phyloP scores from a whole-genome alignment of 495 filamentous ascomycete genomes.

The Entonaema liquescens region DNA sequence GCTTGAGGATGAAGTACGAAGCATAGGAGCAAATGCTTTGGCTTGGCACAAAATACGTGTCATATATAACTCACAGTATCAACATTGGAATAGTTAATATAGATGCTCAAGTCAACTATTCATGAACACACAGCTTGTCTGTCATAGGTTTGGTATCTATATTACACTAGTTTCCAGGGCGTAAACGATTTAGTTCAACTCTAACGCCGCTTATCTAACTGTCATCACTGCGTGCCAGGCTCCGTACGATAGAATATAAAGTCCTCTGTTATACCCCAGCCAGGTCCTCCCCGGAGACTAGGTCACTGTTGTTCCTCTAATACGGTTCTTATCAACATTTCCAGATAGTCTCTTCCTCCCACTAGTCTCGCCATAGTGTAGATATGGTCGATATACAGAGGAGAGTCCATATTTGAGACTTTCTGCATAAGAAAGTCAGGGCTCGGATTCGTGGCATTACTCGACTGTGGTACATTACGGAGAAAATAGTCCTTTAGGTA shows the following conservation, averaged over 20 bases:
- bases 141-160: not conserved
- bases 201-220: too few relatives aligned
- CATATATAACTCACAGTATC: not conserved
- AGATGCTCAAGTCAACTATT: not conserved
- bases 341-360: not conserved
- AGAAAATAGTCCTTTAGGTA: not conserved
- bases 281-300: too few relatives aligned
- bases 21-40: not conserved
- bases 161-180: not conserved
- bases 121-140: not conserved
- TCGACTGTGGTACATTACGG: not conserved
- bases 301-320: too few relatives aligned
- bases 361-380: not conserved
- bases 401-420: not conserved
- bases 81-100: not conserved
- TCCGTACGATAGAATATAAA: too few relatives aligned
- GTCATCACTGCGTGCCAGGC: too few relatives aligned
- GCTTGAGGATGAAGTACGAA: conserved; percentile 3
- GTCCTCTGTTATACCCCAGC: too few relatives aligned
- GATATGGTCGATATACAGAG: not conserved
- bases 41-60: not conserved
- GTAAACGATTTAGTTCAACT: not conserved
- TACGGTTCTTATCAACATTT: too few relatives aligned
- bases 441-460: not conserved
- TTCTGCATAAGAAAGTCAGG: not conserved